A percentile compares a stretch with the other conserved stretches of the same genome.
Evolutionary conservation across 2,329 filamentous ascomycete species (phyloP).

Genomic region (Neopestalotiopsis sp.): DNA sequence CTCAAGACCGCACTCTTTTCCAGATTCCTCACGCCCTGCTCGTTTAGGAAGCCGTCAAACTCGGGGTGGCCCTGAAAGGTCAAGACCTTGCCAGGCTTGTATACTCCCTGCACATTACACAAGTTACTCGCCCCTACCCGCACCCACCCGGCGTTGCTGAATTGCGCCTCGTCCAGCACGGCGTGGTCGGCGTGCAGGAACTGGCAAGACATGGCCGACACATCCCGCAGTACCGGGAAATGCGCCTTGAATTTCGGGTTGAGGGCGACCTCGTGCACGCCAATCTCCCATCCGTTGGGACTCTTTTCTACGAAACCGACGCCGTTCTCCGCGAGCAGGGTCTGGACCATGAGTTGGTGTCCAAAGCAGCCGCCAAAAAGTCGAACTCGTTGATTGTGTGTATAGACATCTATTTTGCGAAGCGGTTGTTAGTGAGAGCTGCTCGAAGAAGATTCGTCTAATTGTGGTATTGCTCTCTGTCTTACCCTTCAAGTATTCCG

Average conservation of each 20-base stretch:
- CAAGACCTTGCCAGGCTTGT: slow-evolving; percentile 17
- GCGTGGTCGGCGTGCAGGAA: slow-evolving; percentile 9
- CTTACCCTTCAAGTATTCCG: background rate
- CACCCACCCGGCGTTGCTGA: background rate
- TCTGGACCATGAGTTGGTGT: slow-evolving; percentile 18
- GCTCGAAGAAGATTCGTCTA: too few relatives aligned
- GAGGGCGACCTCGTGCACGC: slow-evolving; percentile 13
- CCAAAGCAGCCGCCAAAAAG: slow-evolving; percentile 20
- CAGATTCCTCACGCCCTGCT: background rate
- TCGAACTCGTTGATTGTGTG: slow-evolving; percentile 9
- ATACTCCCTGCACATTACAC: slow-evolving; percentile 16
- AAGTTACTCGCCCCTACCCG: slow-evolving; percentile 10
- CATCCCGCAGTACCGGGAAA: slow-evolving; percentile 11
- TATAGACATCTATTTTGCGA: slow-evolving; percentile 9
- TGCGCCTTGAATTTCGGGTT: background rate
- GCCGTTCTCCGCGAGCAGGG: slow-evolving; percentile 11
- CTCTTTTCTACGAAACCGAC: slow-evolving; percentile 8
- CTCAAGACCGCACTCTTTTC: background rate
- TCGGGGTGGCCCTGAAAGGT: slow-evolving; percentile 20
- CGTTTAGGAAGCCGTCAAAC: background rate
- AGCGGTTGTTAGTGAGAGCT: too few relatives aligned
- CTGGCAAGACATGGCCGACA: background rate
- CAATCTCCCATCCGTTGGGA: slow-evolving; percentile 16
- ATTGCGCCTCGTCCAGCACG: background rate
- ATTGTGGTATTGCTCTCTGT: background rate